Evolutionary conservation across 441 rosid species (phyloP).

Genomic region (Gossypium laxum): DNA sequence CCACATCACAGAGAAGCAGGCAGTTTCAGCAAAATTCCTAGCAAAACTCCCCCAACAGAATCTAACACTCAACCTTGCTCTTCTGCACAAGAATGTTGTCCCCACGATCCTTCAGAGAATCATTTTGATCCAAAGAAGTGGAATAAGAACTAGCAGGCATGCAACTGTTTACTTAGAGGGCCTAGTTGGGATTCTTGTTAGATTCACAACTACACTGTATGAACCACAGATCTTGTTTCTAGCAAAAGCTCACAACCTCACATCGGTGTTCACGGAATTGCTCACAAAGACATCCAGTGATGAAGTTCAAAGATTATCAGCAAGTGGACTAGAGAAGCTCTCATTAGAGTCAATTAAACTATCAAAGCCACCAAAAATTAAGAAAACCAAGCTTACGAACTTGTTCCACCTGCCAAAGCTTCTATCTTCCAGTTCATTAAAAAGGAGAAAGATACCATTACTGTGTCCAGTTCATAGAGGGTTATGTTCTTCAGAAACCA

Average conservation of each 20-base stretch:
- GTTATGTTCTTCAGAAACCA: conserved; percentile 62
- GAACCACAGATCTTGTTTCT: conserved; percentile 54
- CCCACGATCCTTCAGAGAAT: conserved; percentile 48
- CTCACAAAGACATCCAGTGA: conserved; percentile 66
- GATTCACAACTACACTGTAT: conserved; percentile 75
- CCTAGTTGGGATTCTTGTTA: conserved; percentile 65
- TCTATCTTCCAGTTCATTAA: conserved; percentile 36
- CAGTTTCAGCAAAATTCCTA: conserved; percentile 62
- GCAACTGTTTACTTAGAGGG: conserved; percentile 65
- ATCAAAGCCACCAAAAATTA: conserved; percentile 41
- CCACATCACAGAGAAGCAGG: conserved; percentile 60
- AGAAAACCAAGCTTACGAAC: conserved; percentile 37
- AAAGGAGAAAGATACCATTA: conserved; percentile 26
- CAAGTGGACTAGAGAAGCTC: conserved; percentile 72
- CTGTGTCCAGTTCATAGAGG: conserved; percentile 69
- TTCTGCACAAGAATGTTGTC: conserved; percentile 38
- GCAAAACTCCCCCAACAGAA: conserved; percentile 73
- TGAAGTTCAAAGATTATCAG: conserved; percentile 74
- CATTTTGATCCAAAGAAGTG: conserved; percentile 43
- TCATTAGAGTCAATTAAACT: conserved; percentile 55
- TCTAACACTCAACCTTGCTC: conserved; percentile 64
- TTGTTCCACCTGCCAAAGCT: conserved; percentile 33
- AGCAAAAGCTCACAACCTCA: conserved; percentile 60
- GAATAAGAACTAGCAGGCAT: conserved; percentile 56
- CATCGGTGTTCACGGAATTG: conserved; percentile 57